These are phyloP conservation scores for Alternaria angustiovoidea DNA, from an alignment of 2,329 filamentous ascomycete species.

Conservation along the genomic window DNA sequence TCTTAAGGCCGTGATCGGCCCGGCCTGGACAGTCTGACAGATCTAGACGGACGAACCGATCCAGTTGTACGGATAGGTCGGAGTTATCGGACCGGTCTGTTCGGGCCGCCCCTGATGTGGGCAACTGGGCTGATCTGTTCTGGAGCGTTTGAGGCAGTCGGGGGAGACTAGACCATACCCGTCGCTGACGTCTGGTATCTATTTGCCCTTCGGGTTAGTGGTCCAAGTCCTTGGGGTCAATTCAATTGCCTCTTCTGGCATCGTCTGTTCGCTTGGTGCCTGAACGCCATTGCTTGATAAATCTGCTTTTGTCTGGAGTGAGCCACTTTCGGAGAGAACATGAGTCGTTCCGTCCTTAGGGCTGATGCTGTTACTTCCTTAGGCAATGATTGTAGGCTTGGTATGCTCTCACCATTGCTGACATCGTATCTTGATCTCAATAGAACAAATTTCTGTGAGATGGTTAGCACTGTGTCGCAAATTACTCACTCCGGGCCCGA, in stretches of 20 bases:
- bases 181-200: background rate
- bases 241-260: background rate
- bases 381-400: background rate
- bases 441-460: background rate
- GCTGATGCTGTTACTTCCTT: background rate
- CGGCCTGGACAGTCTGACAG: background rate
- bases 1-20: background rate
- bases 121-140: background rate
- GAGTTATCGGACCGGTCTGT: background rate
- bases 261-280: background rate
- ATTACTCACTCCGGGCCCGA: background rate
- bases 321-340: background rate
- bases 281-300: background rate
- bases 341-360: background rate
- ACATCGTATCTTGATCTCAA: no score
- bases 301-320: background rate
- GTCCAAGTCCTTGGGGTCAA: background rate
- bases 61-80: background rate
- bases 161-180: background rate
- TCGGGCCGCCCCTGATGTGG: background rate
- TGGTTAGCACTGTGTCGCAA: background rate
- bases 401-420: background rate
- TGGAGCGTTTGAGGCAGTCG: background rate
- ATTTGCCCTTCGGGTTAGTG: background rate
- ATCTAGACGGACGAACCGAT: background rate